Conservation (phyloP, 352 stramenopile species). For the Phytophthora pini region DNA sequence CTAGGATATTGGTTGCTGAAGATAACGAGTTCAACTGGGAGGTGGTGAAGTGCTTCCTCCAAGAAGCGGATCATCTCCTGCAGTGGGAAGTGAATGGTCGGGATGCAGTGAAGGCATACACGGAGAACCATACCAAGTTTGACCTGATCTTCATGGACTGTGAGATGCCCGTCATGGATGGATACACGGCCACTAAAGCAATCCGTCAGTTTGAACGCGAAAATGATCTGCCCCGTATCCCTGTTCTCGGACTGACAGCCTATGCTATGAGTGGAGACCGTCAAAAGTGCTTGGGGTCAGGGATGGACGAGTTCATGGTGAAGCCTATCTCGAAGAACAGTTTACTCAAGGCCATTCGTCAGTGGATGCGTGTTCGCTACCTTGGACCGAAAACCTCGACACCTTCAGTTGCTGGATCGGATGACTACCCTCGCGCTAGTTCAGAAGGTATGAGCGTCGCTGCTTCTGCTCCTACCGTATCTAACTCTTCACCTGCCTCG, state of each 20-base stretch:
- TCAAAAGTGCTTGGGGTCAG: slow-evolving; percentile 71
- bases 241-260: slow-evolving; percentile 68
- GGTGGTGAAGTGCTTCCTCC: slow-evolving; percentile 78
- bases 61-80: slow-evolving; percentile 71
- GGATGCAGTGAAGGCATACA: slow-evolving; percentile 72
- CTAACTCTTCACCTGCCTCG: slow-evolving; percentile 28
- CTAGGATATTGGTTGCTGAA: slow-evolving; percentile 74
- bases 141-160: slow-evolving; percentile 85
- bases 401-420: slow-evolving; percentile 27
- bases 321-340: slow-evolving; percentile 79
- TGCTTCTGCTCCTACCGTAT: slow-evolving; percentile 12
- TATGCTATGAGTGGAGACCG: slow-evolving; percentile 81
- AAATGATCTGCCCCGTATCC: slow-evolving; percentile 68
- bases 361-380: slow-evolving; percentile 74
- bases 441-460: slow-evolving; percentile 18
- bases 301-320: slow-evolving; percentile 86
- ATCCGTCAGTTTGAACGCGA: slow-evolving; percentile 75
- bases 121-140: slow-evolving; percentile 51
- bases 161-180: slow-evolving; percentile 86
- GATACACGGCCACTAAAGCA: slow-evolving; percentile 66
- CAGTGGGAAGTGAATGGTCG: slow-evolving; percentile 79
- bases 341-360: slow-evolving; percentile 64
- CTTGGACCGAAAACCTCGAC: slow-evolving; percentile 40
- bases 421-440: slow-evolving; percentile 26
- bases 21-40: slow-evolving; percentile 88